Percentiles rank a stretch among this genome's conserved stretches.
Conservation (phyloP, 306 rosid species). For the Rubus idaeus region DNA sequence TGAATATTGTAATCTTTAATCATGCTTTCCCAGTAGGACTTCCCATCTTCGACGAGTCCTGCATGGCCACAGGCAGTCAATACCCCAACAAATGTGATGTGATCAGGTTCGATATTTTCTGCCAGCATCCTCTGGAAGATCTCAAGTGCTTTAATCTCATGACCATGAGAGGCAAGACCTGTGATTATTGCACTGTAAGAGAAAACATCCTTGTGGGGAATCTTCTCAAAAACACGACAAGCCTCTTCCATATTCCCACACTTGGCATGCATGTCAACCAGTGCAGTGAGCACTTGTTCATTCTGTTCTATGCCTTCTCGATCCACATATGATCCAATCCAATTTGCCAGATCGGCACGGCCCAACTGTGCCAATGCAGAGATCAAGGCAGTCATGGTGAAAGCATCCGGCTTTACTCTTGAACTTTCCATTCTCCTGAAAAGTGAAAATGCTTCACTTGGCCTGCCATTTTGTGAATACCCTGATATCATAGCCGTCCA, state of each 20-base stretch:
- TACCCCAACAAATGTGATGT: constrained; percentile 27
- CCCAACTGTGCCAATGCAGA: constrained; percentile 34
- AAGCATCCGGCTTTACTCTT: constrained; percentile 18
- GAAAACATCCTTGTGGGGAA: constrained; percentile 13
- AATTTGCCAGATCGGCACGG: constrained; percentile 12
- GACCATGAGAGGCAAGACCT: constrained; percentile 33
- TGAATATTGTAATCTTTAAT: constrained; percentile 19
- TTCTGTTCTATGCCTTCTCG: constrained; percentile 17
- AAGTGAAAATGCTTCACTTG: constrained; percentile 19
- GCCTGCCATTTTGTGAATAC: constrained; percentile 23
- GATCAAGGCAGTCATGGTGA: constrained; percentile 30
- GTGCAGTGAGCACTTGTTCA: constrained; percentile 24
- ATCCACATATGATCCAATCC: constrained; percentile 22
- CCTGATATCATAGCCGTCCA: constrained; percentile 33
- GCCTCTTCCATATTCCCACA: constrained; percentile 29
- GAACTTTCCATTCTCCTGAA: constrained; percentile 18
- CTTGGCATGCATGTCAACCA: constrained; percentile 35
- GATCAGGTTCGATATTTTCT: constrained; percentile 27
- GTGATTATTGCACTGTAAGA: constrained; percentile 29
- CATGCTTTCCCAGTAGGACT: constrained; percentile 29
- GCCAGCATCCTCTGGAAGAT: constrained; percentile 24
- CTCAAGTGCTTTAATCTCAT: constrained; percentile 25
- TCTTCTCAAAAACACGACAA: constrained; percentile 16
- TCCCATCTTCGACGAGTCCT: constrained; percentile 24
- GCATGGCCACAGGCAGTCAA: constrained; percentile 28